These are phyloP conservation scores for Fusarium sp. DNA, from an alignment of 2,329 filamentous ascomycete species.

Conservation along the genomic window DNA sequence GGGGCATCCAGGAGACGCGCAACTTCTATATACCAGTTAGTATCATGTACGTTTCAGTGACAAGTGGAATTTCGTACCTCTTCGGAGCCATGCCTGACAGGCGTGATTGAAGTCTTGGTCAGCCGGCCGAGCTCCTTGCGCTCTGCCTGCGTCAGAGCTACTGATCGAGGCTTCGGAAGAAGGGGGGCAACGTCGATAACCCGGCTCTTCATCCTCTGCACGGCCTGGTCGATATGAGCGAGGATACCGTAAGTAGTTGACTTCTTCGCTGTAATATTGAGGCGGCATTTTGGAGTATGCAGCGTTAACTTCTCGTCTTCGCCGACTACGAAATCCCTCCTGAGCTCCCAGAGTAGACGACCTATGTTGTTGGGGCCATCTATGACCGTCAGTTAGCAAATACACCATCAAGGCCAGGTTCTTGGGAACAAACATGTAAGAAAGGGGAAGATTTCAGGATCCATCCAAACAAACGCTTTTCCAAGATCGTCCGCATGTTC, in stretches of 20 bases:
- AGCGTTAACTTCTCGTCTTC: constrained; percentile 44
- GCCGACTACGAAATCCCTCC: constrained; percentile 43
- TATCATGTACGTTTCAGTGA: not conserved
- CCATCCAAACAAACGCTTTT: constrained; percentile 50
- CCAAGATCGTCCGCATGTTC: constrained; percentile 56
- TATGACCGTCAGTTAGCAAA: constrained; percentile 12
- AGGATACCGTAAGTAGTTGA: constrained; percentile 45
- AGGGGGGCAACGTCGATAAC: constrained; percentile 38
- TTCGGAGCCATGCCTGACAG: constrained; percentile 14
- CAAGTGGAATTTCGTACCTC: constrained; percentile 29
- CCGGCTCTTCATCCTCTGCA: constrained; percentile 39
- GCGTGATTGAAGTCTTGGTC: constrained; percentile 45
- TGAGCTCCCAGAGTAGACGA: constrained; percentile 41
- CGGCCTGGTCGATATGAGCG: constrained; percentile 46
- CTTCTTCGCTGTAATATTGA: constrained; percentile 46
- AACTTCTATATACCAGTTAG: constrained; percentile 39
- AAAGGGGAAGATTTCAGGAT: constrained; percentile 52
- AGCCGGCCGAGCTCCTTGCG: constrained; percentile 45
- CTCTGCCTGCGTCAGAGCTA: constrained; percentile 26
- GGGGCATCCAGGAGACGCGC: constrained; percentile 55
- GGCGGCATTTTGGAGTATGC: constrained; percentile 23
- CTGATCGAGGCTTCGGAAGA: constrained; percentile 3
- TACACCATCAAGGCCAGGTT: not conserved
- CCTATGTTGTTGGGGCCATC: constrained; percentile 18
- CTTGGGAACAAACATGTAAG: constrained; percentile 53